These are phyloP conservation scores for Bolboschoenoplectus hybrid DNA, from an alignment of 202 grass and related monocot species.

Conservation along the genomic window DNA sequence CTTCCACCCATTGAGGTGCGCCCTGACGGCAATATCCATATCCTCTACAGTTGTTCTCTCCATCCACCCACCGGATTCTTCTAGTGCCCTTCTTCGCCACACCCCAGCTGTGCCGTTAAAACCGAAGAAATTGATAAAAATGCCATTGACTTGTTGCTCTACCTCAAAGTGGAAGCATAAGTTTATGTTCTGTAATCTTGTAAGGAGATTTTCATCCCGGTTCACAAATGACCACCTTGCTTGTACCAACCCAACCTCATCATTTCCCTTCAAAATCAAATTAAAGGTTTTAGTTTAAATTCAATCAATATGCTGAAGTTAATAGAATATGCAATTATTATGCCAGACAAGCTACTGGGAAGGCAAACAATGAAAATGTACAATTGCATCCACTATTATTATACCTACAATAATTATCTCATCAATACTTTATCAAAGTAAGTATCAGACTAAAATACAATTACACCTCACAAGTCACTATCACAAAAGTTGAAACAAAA, in stretches of 20 bases:
- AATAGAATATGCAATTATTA: neutral
- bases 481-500: constrained; percentile 1
- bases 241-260: constrained; percentile 68
- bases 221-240: constrained; percentile 89
- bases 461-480: neutral
- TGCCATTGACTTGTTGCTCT: constrained; percentile 82
- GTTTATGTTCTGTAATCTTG: constrained; percentile 82
- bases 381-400: constrained; percentile 4
- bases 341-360: constrained; percentile 16
- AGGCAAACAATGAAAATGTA: constrained; percentile 10
- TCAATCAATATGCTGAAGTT: constrained; percentile 16
- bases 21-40: constrained; percentile 85
- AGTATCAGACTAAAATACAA: neutral
- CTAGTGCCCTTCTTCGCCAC: constrained; percentile 72
- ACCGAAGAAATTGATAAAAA: constrained; percentile 82
- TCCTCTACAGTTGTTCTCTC: constrained; percentile 89
- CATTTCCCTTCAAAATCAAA: constrained; percentile 62
- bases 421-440: constrained; percentile 11
- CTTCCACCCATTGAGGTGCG: constrained; percentile 78
- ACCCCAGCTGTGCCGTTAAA: constrained; percentile 89
- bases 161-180: constrained; percentile 88
- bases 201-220: constrained; percentile 81
- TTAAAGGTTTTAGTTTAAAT: neutral
- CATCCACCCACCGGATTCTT: constrained; percentile 77
- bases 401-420: neutral